phyloP scores from a whole-genome alignment of 208 protist species.

The Zelonia costaricensis region DNA sequence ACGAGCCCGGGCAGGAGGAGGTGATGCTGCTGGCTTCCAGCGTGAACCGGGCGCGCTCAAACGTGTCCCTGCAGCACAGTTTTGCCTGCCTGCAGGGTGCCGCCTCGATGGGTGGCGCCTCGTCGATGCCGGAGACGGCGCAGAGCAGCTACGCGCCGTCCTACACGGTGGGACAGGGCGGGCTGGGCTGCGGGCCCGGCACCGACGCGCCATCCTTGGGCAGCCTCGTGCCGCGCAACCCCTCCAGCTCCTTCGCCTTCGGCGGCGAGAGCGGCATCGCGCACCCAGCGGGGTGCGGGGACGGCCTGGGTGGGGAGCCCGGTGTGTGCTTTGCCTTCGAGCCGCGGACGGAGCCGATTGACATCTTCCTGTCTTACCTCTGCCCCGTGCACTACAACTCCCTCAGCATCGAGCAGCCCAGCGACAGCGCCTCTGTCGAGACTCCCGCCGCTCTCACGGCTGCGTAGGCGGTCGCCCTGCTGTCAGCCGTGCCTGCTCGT shows the following conservation, averaged over 20 bases:
- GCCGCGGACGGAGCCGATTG: conserved; percentile 66
- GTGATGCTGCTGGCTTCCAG: conserved; percentile 26
- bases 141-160: conserved; percentile 3
- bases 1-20: conserved; percentile 17
- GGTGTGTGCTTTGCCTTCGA: conserved; percentile 53
- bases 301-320: background rate
- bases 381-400: conserved; percentile 91
- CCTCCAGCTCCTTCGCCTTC: background rate
- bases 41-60: background rate
- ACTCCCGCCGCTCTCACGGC: too few relatives aligned
- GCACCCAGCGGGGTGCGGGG: background rate
- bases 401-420: conserved; percentile 30
- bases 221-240: conserved; percentile 2
- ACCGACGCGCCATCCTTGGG: conserved; percentile 8
- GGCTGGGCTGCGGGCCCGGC: background rate
- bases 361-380: conserved; percentile 89
- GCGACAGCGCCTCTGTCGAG: background rate
- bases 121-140: conserved; percentile 4
- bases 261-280: background rate
- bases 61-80: conserved; percentile 10
- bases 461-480: too few relatives aligned
- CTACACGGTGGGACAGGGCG: background rate
- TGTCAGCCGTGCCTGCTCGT: too few relatives aligned
- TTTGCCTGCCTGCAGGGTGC: conserved; percentile 13
- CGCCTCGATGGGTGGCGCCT: conserved; percentile 4